Evolutionary conservation across 768 basidiomycete species (phyloP), one percentile per base, ranked within the genome.

Genomic region (Lyophyllum atratum): DNA sequence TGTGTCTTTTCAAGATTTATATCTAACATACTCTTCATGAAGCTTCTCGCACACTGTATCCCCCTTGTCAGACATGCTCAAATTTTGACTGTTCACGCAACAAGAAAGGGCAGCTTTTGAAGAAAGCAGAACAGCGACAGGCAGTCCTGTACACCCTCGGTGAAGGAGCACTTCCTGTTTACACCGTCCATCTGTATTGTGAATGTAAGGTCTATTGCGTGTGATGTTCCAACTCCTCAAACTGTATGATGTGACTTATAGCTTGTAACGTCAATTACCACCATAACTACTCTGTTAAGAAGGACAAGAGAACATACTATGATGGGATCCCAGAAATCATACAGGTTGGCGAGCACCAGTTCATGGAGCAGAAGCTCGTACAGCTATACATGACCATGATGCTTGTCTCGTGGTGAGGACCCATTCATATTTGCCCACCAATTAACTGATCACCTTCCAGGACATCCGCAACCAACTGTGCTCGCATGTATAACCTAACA

Each of bases 181-280:
- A 67, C 50, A 62, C 63, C 1, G 63, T 63, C 3, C 67, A 64
- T 15, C 56, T 66, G 1, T 70, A 71, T 56, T 71, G 70, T 50
- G 29, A 31, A 31, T 31, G 29, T 31, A 31, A 31, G 29, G 29
- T 31, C 29, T 31, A 31, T 31, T 31, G 29, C 29, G 29, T 31
- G 29, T 57, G 57, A 33, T 12, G 61, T 63, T 45, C 22, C 24
- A 45, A 42, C 40, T 50, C 28, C 28, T 31, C 49, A 39, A 40
- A 55, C 19, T 31, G 22, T 19, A 44, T 7, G 6, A 47, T 24
- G 29, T 31, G 29, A 31, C 25, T 29, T 55, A 10, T 29, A 39
- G n/a, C 29, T 31, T 31, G 29, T 11, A 31, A 31, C 29, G 29
- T 31, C 29, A 21, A 8, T 33, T 37, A 15, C 49, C 25, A 28